Conservation (phyloP, 2,329 filamentous ascomycete species). For the Tolypocladium pustulatum region DNA sequence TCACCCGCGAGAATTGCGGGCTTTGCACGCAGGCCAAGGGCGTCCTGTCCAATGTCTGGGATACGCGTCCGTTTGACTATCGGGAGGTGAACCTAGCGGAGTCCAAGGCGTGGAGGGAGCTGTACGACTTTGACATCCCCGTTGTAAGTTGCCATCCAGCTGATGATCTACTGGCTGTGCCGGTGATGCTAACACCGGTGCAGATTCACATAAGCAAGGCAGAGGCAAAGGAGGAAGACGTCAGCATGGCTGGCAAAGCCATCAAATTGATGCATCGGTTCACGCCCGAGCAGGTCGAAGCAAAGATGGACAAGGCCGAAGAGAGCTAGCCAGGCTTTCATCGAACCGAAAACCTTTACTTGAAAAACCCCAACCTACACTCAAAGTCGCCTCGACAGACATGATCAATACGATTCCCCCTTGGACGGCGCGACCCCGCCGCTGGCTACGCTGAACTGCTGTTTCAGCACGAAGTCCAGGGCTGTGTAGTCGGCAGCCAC, state of each 20-base stretch:
- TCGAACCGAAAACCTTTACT: background rate
- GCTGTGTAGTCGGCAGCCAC: conserved; percentile 46
- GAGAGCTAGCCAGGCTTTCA: conserved; percentile 7
- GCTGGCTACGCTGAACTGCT: conserved; percentile 35
- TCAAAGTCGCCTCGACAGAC: background rate
- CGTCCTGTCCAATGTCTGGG: conserved; percentile 58
- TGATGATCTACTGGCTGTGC: background rate
- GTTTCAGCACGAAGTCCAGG: conserved; percentile 31
- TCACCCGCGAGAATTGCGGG: conserved; percentile 61
- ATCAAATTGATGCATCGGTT: conserved; percentile 73
- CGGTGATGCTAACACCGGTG: background rate
- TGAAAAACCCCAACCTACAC: too few relatives aligned
- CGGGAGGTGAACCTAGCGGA: conserved; percentile 61
- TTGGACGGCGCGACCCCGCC: conserved; percentile 25
- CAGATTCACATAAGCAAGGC: conserved; percentile 55
- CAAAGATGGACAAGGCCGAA: conserved; percentile 55
- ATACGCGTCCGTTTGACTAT: conserved; percentile 55
- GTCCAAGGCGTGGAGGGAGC: conserved; percentile 53
- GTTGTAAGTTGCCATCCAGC: conserved; percentile 43
- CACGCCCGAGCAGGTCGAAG: conserved; percentile 52
- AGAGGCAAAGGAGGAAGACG: conserved; percentile 36
- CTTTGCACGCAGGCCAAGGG: conserved; percentile 59
- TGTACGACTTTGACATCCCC: conserved; percentile 76
- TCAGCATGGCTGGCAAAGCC: conserved; percentile 45
- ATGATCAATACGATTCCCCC: conserved; percentile 30